A percentile compares a stretch with the other conserved stretches of the same genome.
phyloP scores from a whole-genome alignment of 2,329 filamentous ascomycete species.

The Hypoxylon sp. region DNA sequence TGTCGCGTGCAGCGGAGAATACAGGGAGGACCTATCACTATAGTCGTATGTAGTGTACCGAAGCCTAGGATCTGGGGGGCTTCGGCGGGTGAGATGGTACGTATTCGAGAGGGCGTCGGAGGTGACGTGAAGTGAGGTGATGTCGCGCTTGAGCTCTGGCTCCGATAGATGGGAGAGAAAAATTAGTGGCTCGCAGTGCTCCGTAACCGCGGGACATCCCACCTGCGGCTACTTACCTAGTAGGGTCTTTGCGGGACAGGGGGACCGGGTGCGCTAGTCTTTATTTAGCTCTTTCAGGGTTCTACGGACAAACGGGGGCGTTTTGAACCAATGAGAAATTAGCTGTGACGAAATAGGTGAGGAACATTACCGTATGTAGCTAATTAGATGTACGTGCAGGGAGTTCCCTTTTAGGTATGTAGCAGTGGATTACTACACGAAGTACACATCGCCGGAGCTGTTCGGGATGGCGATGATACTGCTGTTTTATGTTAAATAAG shows the following conservation, averaged over 20 bases:
- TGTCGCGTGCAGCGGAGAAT: conserved; percentile 30
- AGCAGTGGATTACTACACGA: conserved; percentile 16
- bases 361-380: conserved; percentile 10
- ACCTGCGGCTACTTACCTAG: conserved; percentile 38
- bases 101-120: conserved; percentile 2
- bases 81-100: conserved; percentile 13
- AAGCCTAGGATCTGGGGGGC: conserved; percentile 4
- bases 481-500: neutral
- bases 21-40: neutral
- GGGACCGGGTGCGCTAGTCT: conserved; percentile 32
- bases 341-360: conserved; percentile 11
- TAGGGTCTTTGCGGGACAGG: conserved; percentile 26
- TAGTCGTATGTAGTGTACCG: conserved; percentile 12
- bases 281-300: conserved; percentile 37
- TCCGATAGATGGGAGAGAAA: conserved; percentile 15
- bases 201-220: conserved; percentile 45
- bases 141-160: conserved; percentile 21
- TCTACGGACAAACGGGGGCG: conserved; percentile 23
- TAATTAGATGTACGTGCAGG: neutral
- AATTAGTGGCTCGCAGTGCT: conserved; percentile 44
- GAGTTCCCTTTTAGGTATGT: conserved; percentile 17
- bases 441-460: conserved; percentile 4
- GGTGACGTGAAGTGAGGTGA: conserved; percentile 27
- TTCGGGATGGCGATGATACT: conserved; percentile 1
- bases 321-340: conserved; percentile 28